These are phyloP conservation scores for Phytophthora macrochlamydospora DNA, from an alignment of 352 stramenopile genomes.

Conservation along the genomic window DNA sequence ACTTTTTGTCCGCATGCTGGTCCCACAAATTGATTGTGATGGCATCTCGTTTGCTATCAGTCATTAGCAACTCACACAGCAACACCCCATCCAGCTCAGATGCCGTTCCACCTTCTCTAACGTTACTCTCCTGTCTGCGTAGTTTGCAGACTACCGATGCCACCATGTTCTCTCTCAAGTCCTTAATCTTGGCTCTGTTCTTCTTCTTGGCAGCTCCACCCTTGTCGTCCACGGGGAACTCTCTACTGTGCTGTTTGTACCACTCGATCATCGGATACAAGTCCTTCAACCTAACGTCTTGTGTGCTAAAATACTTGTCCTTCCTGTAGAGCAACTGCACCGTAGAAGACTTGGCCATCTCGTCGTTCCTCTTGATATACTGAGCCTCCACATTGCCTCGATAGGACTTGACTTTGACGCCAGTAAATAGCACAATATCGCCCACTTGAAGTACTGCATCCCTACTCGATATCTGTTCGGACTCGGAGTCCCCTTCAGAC, in stretches of 20 bases:
- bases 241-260: conserved; percentile 61
- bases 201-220: conserved; percentile 6
- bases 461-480: conserved; percentile 22
- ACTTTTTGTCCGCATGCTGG: conserved; percentile 58
- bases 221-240: conserved; percentile 31
- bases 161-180: conserved; percentile 66
- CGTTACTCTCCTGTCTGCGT: conserved; percentile 1
- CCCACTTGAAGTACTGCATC: conserved; percentile 46
- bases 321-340: conserved; percentile 66
- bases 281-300: conserved; percentile 51
- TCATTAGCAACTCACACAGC: conserved; percentile 56
- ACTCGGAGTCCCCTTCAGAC: conserved; percentile 26
- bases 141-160: conserved; percentile 52
- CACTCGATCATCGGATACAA: conserved; percentile 74
- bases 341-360: conserved; percentile 34
- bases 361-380: conserved; percentile 35
- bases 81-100: conserved; percentile 49
- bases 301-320: conserved; percentile 62
- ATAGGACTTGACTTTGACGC: conserved; percentile 49
- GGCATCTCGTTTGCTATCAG: conserved; percentile 35
- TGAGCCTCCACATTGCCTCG: conserved; percentile 60
- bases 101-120: conserved; percentile 3
- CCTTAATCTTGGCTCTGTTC: conserved; percentile 37
- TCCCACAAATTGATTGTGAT: conserved; percentile 73
- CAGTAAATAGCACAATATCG: conserved; percentile 66